phyloP scores from a whole-genome alignment of 2,329 filamentous ascomycete genomes.

The Colletotrichum cereale region DNA sequence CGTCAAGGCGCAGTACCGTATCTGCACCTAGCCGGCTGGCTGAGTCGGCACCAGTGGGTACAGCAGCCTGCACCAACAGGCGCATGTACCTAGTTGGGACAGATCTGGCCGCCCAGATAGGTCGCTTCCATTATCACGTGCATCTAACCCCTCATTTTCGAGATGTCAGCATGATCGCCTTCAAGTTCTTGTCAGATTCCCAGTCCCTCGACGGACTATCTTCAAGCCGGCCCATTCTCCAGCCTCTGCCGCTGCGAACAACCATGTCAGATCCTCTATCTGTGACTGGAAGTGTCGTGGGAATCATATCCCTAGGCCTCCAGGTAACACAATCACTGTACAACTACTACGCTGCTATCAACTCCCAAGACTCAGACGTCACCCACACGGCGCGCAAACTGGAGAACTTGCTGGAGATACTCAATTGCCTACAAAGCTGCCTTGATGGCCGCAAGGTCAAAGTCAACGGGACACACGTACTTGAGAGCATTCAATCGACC shows the following conservation, averaged over 20 bases:
- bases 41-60: neutral
- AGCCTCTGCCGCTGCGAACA: too few species aligned
- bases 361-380: conserved; percentile 45
- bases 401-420: conserved; percentile 42
- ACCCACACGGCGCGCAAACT: conserved; percentile 46
- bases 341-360: conserved; percentile 50
- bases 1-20: neutral
- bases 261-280: conserved; percentile 20
- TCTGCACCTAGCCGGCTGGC: neutral
- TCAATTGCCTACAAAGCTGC: conserved; percentile 43
- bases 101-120: neutral
- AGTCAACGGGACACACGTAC: conserved; percentile 42
- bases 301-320: conserved; percentile 54
- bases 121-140: neutral
- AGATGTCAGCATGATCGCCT: neutral
- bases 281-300: conserved; percentile 46
- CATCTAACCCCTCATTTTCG: neutral
- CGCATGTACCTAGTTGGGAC: neutral
- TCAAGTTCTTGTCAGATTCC: neutral
- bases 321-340: conserved; percentile 49
- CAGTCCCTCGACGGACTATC: neutral
- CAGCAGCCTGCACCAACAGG: neutral
- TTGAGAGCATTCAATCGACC: conserved; percentile 43
- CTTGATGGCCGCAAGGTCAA: conserved; percentile 43
- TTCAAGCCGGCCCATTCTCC: neutral